Percentiles rank a stretch among this genome's conserved stretches.
Evolutionary conservation across 2,329 filamentous ascomycete species (phyloP).

Genomic region (Fusarium albidum): DNA sequence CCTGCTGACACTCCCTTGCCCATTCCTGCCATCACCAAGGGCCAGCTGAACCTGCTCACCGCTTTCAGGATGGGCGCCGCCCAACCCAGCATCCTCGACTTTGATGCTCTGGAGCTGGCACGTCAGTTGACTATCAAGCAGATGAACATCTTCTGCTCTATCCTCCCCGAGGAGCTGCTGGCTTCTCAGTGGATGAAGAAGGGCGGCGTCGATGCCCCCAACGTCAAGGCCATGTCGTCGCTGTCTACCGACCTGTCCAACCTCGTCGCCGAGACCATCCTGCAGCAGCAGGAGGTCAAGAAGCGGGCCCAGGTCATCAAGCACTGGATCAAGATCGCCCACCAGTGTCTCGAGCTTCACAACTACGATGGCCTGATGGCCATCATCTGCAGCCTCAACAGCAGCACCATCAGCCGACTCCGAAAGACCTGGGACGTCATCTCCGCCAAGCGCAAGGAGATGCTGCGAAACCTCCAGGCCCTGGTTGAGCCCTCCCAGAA

Average conservation of each 20-base stretch:
- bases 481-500: slow-evolving; percentile 92
- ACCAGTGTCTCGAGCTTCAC: slow-evolving; percentile 85
- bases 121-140: slow-evolving; percentile 93
- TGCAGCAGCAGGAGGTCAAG: slow-evolving; percentile 89
- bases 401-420: slow-evolving; percentile 86
- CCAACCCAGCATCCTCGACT: slow-evolving; percentile 81
- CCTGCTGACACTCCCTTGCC: slow-evolving; percentile 77
- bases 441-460: slow-evolving; percentile 81
- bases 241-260: slow-evolving; percentile 93
- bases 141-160: slow-evolving; percentile 89
- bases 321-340: slow-evolving; percentile 96
- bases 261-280: slow-evolving; percentile 90
- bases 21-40: slow-evolving; percentile 74
- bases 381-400: slow-evolving; percentile 93
- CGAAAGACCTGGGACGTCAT: slow-evolving; percentile 93
- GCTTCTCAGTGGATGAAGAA: slow-evolving; percentile 96
- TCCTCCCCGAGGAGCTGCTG: slow-evolving; percentile 90
- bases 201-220: slow-evolving; percentile 77
- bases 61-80: slow-evolving; percentile 78
- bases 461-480: slow-evolving; percentile 79
- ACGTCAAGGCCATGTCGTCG: slow-evolving; percentile 93
- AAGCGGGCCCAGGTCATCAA: slow-evolving; percentile 91
- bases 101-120: slow-evolving; percentile 89
- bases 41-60: slow-evolving; percentile 75
- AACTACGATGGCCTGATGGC: slow-evolving; percentile 98